phyloP scores from a whole-genome alignment of 805 yeast species.

The Saccharomycopsis capsularis region DNA sequence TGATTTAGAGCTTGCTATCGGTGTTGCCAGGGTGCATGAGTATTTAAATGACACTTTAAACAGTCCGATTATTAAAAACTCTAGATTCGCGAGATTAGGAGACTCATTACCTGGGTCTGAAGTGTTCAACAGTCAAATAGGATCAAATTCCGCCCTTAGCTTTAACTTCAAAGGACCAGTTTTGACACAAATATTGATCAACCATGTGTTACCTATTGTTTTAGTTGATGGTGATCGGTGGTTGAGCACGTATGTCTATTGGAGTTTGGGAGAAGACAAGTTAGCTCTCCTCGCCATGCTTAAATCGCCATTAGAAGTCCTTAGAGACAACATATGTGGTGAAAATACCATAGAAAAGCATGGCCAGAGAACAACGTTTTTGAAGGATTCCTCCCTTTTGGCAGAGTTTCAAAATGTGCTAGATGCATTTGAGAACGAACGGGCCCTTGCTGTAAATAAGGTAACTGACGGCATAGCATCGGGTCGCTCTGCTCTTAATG shows the following conservation, averaged over 20 bases:
- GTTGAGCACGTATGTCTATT: constrained; percentile 74
- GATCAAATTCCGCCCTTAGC: neutral
- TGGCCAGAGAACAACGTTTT: neutral
- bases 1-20: constrained; percentile 70
- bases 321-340: constrained; percentile 1
- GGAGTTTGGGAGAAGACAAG: constrained; percentile 48
- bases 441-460: neutral
- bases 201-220: constrained; percentile 48
- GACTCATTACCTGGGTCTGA: too few species aligned
- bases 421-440: neutral
- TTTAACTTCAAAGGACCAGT: constrained; percentile 37
- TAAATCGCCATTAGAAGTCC: constrained; percentile 38
- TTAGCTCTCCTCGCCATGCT: constrained; percentile 60
- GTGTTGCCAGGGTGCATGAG: constrained; percentile 58
- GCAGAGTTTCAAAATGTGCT: neutral
- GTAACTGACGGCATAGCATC: too few species aligned
- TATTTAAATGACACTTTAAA: neutral
- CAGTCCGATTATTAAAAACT: neutral
- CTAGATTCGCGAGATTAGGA: constrained; percentile 19
- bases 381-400: neutral
- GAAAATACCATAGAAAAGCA: neutral
- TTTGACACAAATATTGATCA: constrained; percentile 41
- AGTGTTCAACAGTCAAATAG: neutral
- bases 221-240: constrained; percentile 65
- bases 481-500: too few species aligned